Base-by-base conservation (phyloP, 1,284 basidiomycete genomes). In the Ceratobasidium sp. region DNA sequence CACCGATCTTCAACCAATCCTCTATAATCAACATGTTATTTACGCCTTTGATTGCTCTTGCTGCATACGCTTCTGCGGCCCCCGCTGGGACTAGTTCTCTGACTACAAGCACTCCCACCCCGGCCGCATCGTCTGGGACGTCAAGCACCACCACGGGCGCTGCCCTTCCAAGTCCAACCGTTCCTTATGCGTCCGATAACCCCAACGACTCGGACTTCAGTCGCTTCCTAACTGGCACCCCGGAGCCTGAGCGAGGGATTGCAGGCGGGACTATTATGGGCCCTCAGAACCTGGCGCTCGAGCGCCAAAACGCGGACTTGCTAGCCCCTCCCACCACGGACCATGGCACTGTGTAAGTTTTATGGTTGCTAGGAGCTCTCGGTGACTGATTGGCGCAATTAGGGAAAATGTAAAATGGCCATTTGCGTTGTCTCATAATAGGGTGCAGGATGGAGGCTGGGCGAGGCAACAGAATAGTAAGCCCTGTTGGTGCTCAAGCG, bases 391-490 rank as follows among this genome's bases (percentile, higher is more conserved):
- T 19, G 14, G 46, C 44, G 56, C 33, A 21, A 16, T 36, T 72
- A 86, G 85, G 9, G 69, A 74, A 5, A 87, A 87, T 72, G 83
- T 85, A 14, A 89, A 89, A 75, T 90, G 89, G 89, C 84, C 88
- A 0, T 88, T 89, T 76, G 78, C 79, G 69, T 76, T 89, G 67
- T 88, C 86, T 68, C 85, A 87, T 75, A 89, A 87, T 73, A 84
- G 87, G 21, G 76, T 90, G 21, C 84, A 86, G 70, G 83, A 83
- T 0, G 88, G 88, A 23, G 89, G 89, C 0, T 91, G 88, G 88
- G 86, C 87, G 41, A 82, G 87, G 64, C 83, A 88, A 73, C 82
- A 89, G 77, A 89, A 88, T 71, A 74, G 86, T 85, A 71, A 52
- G 79, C 71, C 19, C 2, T 39, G 41, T 16, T 30, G 27, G 5